Evolutionary conservation across 176 grass and related monocot genomes (phyloP), one percentile per base, ranked within the genome.

Genomic region (Calamus simplicifolius): DNA sequence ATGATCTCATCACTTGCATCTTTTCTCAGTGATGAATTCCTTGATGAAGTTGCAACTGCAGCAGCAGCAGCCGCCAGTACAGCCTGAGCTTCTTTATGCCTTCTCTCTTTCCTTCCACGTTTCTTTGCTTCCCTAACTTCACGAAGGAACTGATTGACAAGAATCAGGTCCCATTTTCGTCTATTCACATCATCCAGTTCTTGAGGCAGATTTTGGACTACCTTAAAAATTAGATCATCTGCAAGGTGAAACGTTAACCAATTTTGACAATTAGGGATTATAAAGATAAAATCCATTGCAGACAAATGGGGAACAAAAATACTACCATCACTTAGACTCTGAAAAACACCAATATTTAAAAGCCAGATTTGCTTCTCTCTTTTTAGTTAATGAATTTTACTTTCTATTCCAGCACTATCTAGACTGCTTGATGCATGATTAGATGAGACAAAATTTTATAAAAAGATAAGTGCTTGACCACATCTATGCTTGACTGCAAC

Each of bases 61-160:
- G 87, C 87, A 73, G 87, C 74, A 29, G 93, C 87, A 72, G 82
- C 94, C 66, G 79, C 94, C 77, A 92, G 85, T 51, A 92, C 71
- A 51, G 88, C 94, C 77, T 98, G 87, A 52, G 88, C 94, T 89
- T 98, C 94, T 88, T 88, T 89, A 67, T 98, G 81, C 59, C 83
- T 85, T 76, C 78, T 85, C 68, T 98, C 94, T 85, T 98, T 98
- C 57, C 94, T 79, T 21, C 94, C 88, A 75, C 79, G 81, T 75
- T 98, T 98, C 70, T 89, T 98, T 75, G 81, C 88, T 78, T 98
- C 94, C 73, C 81, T 88, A 69, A 92, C 79, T 67, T 98, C 94
- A 58, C 71, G 94, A 63, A 98, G 81, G 69, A 83, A 98, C 72
- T 98, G 94, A 64, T 84, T 89, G 14, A 98, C 94, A 66, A 88